phyloP scores from a whole-genome alignment of 345 rosid species.

The Moricandia moricandioides region DNA sequence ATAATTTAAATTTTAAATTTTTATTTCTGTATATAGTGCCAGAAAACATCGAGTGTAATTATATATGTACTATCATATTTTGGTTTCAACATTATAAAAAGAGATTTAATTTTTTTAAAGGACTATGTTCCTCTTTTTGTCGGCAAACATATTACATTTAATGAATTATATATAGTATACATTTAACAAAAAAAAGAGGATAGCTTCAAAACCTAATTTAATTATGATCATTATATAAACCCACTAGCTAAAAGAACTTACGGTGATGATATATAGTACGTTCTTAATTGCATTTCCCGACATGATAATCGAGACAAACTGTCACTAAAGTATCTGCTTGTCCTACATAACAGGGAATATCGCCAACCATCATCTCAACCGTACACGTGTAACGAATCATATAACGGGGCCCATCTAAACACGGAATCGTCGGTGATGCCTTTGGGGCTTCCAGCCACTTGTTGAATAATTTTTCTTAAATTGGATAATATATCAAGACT shows the following conservation, averaged over 20 bases:
- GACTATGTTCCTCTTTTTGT: not conserved
- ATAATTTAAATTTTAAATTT: no score
- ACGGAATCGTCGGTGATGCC: conserved; percentile 9
- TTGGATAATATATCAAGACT: not conserved
- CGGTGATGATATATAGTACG: not conserved
- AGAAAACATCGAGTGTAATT: no score
- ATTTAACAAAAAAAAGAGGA: not conserved
- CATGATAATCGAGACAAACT: conserved; percentile 13
- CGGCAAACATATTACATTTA: not conserved
- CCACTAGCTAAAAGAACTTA: not conserved
- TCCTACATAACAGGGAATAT: not conserved
- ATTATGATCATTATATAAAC: not conserved
- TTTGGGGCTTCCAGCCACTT: not conserved
- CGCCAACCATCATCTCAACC: not conserved
- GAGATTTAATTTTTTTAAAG: no score
- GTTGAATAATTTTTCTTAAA: not conserved
- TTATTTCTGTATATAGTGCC: no score
- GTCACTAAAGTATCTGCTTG: not conserved
- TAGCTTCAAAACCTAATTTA: not conserved
- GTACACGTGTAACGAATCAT: not conserved
- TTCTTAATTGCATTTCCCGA: conserved; percentile 15
- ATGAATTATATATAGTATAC: not conserved
- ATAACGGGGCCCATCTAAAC: conserved; percentile 3
- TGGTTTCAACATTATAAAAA: no score
- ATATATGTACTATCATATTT: no score